phyloP scores from a whole-genome alignment of 352 stramenopile genomes.

The Pythium rhizo-oryzae region DNA sequence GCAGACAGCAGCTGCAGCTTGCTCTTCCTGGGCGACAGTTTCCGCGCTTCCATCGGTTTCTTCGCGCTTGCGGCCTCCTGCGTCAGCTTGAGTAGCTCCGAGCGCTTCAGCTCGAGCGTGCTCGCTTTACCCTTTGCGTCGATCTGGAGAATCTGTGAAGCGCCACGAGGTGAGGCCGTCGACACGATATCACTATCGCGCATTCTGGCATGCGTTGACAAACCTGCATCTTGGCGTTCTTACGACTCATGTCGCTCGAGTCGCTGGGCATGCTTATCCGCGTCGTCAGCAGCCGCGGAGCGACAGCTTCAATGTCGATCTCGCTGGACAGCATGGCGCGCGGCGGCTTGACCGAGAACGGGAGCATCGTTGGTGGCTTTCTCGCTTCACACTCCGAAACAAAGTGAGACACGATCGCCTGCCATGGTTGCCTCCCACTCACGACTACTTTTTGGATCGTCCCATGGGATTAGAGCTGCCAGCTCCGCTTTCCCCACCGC shows the following conservation, averaged over 20 bases:
- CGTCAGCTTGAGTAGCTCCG: conserved; percentile 16
- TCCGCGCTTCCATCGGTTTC: neutral
- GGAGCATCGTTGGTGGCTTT: conserved; percentile 6
- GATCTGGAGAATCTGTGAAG: conserved; percentile 11
- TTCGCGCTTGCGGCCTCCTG: conserved; percentile 17
- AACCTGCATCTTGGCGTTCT: conserved; percentile 25
- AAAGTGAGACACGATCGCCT: neutral
- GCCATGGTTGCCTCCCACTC: neutral
- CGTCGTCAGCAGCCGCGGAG: conserved; percentile 7
- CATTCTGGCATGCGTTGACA: neutral
- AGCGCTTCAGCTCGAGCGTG: conserved; percentile 12
- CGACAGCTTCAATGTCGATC: conserved; percentile 2
- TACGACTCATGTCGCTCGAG: neutral
- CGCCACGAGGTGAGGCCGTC: neutral
- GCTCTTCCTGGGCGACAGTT: conserved; percentile 18
- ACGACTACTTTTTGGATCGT: neutral
- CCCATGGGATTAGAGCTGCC: neutral
- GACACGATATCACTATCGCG: neutral
- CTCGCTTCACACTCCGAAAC: neutral
- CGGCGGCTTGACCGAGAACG: conserved; percentile 11
- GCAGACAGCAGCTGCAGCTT: conserved; percentile 15
- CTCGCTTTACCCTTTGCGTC: conserved; percentile 3
- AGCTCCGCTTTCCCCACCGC: neutral
- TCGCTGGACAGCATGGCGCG: conserved; percentile 16
- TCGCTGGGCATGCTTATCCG: conserved; percentile 1